Evolutionary conservation across 2,329 filamentous ascomycete genomes (phyloP).

Genomic region (Periconia sp.): DNA sequence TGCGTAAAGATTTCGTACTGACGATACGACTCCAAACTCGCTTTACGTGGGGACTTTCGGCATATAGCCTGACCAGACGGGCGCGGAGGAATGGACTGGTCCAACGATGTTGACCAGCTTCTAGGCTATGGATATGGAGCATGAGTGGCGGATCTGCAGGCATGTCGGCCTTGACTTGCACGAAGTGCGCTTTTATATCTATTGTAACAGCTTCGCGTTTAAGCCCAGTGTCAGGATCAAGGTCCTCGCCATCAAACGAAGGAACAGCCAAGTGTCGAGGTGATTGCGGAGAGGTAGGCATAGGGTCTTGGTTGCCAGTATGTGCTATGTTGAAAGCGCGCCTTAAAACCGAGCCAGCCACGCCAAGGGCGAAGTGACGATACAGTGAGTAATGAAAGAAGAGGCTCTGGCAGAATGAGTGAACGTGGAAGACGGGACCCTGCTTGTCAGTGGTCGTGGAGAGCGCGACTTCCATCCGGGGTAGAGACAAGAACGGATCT

Average conservation of each 20-base stretch:
- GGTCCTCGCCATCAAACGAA: slow-evolving; percentile 35
- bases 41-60: slow-evolving; percentile 82
- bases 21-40: slow-evolving; percentile 85
- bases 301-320: slow-evolving; percentile 16
- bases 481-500: slow-evolving; percentile 85
- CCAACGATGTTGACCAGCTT: slow-evolving; percentile 86
- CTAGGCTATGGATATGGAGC: slow-evolving; percentile 83
- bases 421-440: slow-evolving; percentile 85
- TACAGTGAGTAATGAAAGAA: slow-evolving; percentile 91
- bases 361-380: slow-evolving; percentile 85
- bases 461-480: slow-evolving; percentile 84
- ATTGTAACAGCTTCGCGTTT: slow-evolving; percentile 74
- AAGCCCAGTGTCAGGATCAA: slow-evolving; percentile 31
- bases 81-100: slow-evolving; percentile 80
- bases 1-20: slow-evolving; percentile 78
- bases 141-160: slow-evolving; percentile 90
- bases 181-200: slow-evolving; percentile 79
- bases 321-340: slow-evolving; percentile 47
- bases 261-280: slow-evolving; percentile 38
- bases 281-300: slow-evolving; percentile 20
- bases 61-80: slow-evolving; percentile 82
- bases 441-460: slow-evolving; percentile 85
- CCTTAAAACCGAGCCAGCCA: slow-evolving; percentile 75
- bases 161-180: slow-evolving; percentile 89
- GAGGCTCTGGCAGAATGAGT: slow-evolving; percentile 79